Evolutionary conservation across 1,139 yeast genomes (phyloP).

Genomic region (Nematodospora anomalae): DNA sequence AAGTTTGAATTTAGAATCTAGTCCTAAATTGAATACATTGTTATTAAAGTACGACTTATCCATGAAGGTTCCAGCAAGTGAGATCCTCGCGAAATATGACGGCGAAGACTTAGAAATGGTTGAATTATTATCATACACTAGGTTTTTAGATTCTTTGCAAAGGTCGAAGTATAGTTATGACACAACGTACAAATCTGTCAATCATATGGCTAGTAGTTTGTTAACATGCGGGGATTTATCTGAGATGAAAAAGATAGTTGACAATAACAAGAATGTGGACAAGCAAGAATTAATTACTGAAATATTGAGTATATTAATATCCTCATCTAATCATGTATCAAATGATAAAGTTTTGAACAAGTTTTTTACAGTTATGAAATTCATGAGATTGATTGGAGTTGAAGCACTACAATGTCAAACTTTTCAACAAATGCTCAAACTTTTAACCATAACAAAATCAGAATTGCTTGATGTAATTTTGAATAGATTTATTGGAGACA

Average conservation of each 20-base stretch:
- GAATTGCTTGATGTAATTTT: conserved; percentile 30
- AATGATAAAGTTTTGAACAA: conserved; percentile 6
- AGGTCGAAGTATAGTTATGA: conserved; percentile 1
- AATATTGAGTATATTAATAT: conserved; percentile 6
- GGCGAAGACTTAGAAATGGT: conserved; percentile 15
- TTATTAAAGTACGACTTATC: conserved; percentile 25
- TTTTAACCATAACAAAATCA: conserved; percentile 28
- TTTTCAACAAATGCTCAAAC: conserved; percentile 26
- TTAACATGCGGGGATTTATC: conserved; percentile 13
- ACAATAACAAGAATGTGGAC: conserved; percentile 12
- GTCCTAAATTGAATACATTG: conserved; percentile 18
- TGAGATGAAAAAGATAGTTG: conserved; percentile 20
- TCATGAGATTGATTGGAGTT: conserved; percentile 24
- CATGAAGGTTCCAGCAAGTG: conserved; percentile 4
- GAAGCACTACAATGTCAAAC: conserved; percentile 23
- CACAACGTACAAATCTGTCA: conserved; percentile 11
- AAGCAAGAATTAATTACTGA: conserved; percentile 5
- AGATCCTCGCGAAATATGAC: conserved; percentile 20
- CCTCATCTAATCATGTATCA: conserved; percentile 1
- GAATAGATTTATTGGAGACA: conserved; percentile 25
- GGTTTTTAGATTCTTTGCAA: conserved; percentile 22
- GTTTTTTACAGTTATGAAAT: conserved; percentile 15
- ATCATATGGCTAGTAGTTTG: conserved; percentile 11
- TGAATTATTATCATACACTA: conserved; percentile 22
- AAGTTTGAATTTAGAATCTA: conserved; percentile 14